Base-by-base conservation (phyloP, 768 basidiomycete species). In the Leccinum ochraceum region DNA sequence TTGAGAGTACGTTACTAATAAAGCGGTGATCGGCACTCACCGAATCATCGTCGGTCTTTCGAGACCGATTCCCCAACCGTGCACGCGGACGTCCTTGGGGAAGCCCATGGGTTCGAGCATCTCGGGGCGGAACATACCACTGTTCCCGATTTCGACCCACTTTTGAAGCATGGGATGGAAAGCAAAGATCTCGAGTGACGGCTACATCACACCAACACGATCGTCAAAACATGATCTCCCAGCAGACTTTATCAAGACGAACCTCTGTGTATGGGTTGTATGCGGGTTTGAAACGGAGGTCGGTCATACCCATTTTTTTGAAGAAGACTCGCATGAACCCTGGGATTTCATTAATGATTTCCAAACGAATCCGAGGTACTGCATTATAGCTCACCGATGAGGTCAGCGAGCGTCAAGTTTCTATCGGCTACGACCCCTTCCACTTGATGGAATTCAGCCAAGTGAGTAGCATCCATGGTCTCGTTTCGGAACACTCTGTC, bases 401-500 rank as follows among this genome's bases (percentile, higher is more conserved):
- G 80, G 73, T 98, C 95, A 17, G 94, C 96, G 28, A 99, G 79
- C 1, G 96, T 98, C 60, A 99, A 77, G 54, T 87, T 87, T 65
- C 88, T 86, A 75, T 99, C 97, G 10, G 97, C 97, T 28, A 99
- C 94, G 51, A 99, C 97, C 54, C 97, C 97, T 75, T 99, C 97
- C n/a, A 99, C 97, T 76, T 99, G 97, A 73, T 98, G 96, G 81
- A 99, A 99, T 76, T 99, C 97, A 4, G 97, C 97, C 63, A 99
- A 71, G 80, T 99, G 97, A 17, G 97, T 99, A 50, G 95, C 95
- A 75, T 99, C 97, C 83, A 93, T 92, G 0, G 97, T 93, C 76
- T 99, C 97, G 68, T 99, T 99, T 72, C 97, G 83, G 88, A 98
- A 99, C 22, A 99, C 97, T 50, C 97, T 83, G 74, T 99, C 97